Percentiles rank a stretch among this genome's conserved stretches.
These are phyloP conservation scores for Mycena albidolilacea DNA, from an alignment of 768 basidiomycete species.

Conservation along the genomic window DNA sequence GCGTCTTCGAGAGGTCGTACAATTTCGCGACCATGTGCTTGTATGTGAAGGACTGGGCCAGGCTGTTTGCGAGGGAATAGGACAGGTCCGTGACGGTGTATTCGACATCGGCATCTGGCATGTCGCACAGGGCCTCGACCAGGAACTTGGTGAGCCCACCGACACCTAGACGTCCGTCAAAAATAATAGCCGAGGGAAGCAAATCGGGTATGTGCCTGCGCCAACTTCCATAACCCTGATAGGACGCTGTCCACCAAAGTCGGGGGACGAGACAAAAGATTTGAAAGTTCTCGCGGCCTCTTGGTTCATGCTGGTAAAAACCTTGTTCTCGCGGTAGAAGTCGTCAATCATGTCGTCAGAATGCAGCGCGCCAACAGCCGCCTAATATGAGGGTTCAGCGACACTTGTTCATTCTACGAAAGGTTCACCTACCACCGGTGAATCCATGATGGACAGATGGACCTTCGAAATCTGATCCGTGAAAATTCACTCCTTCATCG, in stretches of 20 bases:
- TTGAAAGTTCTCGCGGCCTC: conserved; percentile 29
- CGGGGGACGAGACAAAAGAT: conserved; percentile 29
- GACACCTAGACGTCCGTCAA: conserved; percentile 11
- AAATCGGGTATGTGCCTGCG: conserved; percentile 3
- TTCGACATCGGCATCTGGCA: conserved; percentile 33
- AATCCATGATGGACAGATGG: conserved; percentile 30
- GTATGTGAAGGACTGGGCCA: conserved; percentile 31
- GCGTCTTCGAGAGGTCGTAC: conserved; percentile 31
- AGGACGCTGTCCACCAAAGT: conserved; percentile 31
- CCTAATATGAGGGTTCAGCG: background rate
- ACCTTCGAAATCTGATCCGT: conserved; percentile 29
- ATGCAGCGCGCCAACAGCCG: conserved; percentile 27
- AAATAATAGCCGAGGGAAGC: background rate
- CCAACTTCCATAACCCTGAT: conserved; percentile 32
- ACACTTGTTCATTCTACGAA: background rate
- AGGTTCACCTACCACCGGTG: conserved; percentile 25
- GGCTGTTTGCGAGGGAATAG: conserved; percentile 17
- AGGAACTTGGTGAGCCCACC: conserved; percentile 34
- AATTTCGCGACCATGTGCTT: conserved; percentile 29
- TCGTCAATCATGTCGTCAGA: conserved; percentile 32
- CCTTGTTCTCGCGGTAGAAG: conserved; percentile 32
- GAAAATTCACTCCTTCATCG: too few species aligned
- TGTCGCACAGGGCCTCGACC: conserved; percentile 31
- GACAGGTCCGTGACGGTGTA: conserved; percentile 33
- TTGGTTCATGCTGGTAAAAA: conserved; percentile 33